Evolutionary conservation across 2,329 filamentous ascomycete genomes (phyloP), one percentile per base, ranked within the genome.

Genomic region (Sporothrix curviconia): DNA sequence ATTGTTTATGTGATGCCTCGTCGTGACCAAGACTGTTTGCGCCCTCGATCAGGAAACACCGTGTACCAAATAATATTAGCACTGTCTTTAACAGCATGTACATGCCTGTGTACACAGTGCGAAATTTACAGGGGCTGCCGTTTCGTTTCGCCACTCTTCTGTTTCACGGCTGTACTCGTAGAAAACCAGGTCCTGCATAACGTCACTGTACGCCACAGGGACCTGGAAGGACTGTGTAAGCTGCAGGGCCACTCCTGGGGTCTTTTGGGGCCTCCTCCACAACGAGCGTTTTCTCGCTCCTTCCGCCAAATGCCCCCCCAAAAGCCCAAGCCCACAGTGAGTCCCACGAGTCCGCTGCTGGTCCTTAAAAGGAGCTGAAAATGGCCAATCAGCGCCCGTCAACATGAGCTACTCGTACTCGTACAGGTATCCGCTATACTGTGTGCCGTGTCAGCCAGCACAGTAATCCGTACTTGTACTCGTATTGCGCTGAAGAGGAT

Each of bases 221-320:
- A n/a, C n/a, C n/a, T n/a, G n/a, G 44, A 7, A 14, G 14, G 24
- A 17, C 7, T 25, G 12, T 36, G 30, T 36, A 17, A 37, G 15
- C 19, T 28, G 24, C 39, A 55, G 52, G 39, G 56, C 42, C 32
- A 12, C 28, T 25, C 34, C 42, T 57, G 49, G 40, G 37, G 36
- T 24, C 37, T 15, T 37, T 22, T 36, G 19, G 19, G 37, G 15
- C 36, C 37, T 25, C 37, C 51, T 50, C 43, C 51, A 47, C 36
- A 51, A 46, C 52, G 50, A 59, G 57, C 57, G 52, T 59, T 59
- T 59, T 59, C 44, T 42, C 42, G 37, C 36, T 37, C 15, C 25
- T 37, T 49, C 17, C 11, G 4, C 28, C 22, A 25, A 28, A n/a
- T n/a, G n/a, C n/a, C 22, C 22, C 30, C 22, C 28, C 8, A 14